phyloP scores from a whole-genome alignment of 306 rosid genomes.

The Dalbergia cultrata region DNA sequence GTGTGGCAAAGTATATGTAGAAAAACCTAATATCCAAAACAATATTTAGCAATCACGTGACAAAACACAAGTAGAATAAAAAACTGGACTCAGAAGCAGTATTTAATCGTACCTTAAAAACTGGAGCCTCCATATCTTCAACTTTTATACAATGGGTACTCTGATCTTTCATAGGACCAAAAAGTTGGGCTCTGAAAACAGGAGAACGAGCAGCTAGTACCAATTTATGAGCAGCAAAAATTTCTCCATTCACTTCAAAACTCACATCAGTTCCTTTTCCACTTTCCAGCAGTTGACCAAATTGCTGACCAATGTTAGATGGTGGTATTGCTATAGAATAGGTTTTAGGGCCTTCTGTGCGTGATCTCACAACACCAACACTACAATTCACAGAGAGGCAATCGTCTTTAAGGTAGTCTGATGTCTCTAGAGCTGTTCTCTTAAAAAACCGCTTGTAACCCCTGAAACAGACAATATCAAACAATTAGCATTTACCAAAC shows the following conservation, averaged over 20 bases:
- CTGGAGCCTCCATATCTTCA: constrained; percentile 82
- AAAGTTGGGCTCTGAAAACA: constrained; percentile 83
- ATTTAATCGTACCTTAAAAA: constrained; percentile 67
- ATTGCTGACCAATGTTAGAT: constrained; percentile 69
- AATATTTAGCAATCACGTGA: constrained; percentile 6
- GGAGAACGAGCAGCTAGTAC: constrained; percentile 86
- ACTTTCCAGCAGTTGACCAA: constrained; percentile 73
- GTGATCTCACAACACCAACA: constrained; percentile 84
- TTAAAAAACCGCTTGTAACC: constrained; percentile 87
- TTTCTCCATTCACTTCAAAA: constrained; percentile 76
- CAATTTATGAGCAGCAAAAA: constrained; percentile 75
- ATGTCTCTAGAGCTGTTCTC: constrained; percentile 73
- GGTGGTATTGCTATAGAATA: constrained; percentile 68
- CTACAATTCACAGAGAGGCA: constrained; percentile 78
- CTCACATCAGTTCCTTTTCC: constrained; percentile 76
- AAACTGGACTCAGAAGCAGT: constrained; percentile 18
- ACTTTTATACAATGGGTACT: constrained; percentile 65
- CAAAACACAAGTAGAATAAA: constrained; percentile 19
- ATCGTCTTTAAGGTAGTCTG: constrained; percentile 84
- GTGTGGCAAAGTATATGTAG: background rate
- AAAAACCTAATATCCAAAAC: background rate
- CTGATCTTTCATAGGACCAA: constrained; percentile 90
- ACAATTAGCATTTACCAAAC: constrained; percentile 33
- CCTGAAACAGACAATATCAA: constrained; percentile 61
- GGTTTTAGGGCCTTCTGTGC: constrained; percentile 73